A percentile compares a stretch with the other conserved stretches of the same genome.
Evolutionary conservation across 495 filamentous ascomycete genomes (phyloP).

Genomic region (Cladorrhinum samala): DNA sequence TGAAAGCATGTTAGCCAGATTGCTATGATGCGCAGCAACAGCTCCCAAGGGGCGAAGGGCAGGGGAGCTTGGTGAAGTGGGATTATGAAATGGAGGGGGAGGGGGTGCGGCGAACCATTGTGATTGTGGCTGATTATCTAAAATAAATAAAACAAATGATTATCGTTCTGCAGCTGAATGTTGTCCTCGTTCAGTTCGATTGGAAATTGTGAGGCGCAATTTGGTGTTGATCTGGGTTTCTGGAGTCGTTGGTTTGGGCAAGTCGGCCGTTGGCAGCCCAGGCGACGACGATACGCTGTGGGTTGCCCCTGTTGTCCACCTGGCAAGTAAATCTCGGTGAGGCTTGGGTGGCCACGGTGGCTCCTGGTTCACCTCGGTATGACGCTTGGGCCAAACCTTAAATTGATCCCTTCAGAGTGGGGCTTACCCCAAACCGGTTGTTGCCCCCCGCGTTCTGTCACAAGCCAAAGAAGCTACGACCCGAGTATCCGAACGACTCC

Average conservation of each 20-base stretch:
- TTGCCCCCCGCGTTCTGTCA: neutral
- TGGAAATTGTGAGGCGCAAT: neutral
- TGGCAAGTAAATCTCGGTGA: slow-evolving; percentile 28
- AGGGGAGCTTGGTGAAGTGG: no score
- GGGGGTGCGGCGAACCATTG: slow-evolving; percentile 11
- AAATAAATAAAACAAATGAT: no score
- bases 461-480: neutral
- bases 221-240: neutral
- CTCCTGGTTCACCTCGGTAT: slow-evolving; percentile 12
- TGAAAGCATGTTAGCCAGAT: slow-evolving; percentile 6
- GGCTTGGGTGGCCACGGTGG: neutral
- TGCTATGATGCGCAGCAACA: neutral
- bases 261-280: neutral
- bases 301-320: slow-evolving; percentile 23
- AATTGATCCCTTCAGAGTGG: neutral
- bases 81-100: neutral
- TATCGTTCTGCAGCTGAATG: neutral
- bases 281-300: neutral
- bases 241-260: neutral
- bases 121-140: neutral
- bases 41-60: neutral
- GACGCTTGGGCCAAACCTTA: neutral
- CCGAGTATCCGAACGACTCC: neutral
- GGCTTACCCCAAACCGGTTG: neutral
- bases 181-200: neutral